phyloP scores from a whole-genome alignment of 2,329 filamentous ascomycete species.

The Leptographium wingfieldii region DNA sequence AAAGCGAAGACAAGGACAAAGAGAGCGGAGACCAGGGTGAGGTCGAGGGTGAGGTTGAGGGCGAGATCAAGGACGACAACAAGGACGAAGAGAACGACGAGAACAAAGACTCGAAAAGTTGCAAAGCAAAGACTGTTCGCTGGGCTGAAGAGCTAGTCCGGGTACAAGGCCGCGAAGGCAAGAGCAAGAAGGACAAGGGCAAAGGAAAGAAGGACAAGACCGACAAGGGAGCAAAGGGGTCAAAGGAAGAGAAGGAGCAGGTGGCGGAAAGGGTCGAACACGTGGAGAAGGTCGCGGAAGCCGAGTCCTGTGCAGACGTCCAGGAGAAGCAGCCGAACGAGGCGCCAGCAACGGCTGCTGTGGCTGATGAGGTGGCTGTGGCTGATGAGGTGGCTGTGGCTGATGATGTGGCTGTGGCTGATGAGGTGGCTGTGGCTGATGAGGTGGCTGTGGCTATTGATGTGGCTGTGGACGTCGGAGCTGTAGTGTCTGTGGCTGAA shows the following conservation, averaged over 20 bases:
- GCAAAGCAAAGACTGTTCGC: slow-evolving; percentile 18
- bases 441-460: not conserved
- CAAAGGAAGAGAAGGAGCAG: not conserved
- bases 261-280: not conserved
- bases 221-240: not conserved
- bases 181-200: not conserved
- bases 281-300: not conserved
- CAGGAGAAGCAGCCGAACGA: not conserved
- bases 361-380: not conserved
- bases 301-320: not conserved
- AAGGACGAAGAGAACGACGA: not conserved
- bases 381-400: too few species aligned
- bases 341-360: not conserved
- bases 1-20: not conserved
- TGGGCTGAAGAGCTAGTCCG: slow-evolving; percentile 21
- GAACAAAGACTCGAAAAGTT: not conserved
- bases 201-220: not conserved
- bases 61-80: not conserved
- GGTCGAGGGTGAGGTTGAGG: not conserved
- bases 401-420: too few species aligned
- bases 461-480: too few species aligned
- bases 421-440: not conserved
- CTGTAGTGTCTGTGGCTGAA: too few species aligned
- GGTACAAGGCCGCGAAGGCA: slow-evolving; percentile 13
- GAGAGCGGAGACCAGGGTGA: not conserved